Conservation (phyloP, 495 filamentous ascomycete species). For the Cenococcum geophilum region DNA sequence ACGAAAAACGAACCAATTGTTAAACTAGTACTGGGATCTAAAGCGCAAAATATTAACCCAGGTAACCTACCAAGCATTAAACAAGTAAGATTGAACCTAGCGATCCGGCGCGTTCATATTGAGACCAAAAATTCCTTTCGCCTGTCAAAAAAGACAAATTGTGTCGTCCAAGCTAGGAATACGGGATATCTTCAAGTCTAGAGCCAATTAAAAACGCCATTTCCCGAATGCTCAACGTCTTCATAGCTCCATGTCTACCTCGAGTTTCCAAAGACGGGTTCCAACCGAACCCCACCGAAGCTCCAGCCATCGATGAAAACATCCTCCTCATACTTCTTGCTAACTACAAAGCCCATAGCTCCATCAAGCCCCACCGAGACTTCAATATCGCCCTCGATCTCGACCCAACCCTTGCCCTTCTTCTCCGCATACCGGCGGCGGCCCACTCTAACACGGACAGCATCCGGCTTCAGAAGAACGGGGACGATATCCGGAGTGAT, state of each 20-base stretch:
- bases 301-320: constrained; percentile 32
- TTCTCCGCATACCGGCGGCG: constrained; percentile 16
- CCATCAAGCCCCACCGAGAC: constrained; percentile 34
- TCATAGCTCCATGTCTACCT: not conserved
- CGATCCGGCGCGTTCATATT: too few species aligned
- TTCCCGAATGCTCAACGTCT: too few species aligned
- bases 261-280: constrained; percentile 28
- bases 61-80: too few species aligned
- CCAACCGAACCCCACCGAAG: constrained; percentile 33
- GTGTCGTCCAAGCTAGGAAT: too few species aligned
- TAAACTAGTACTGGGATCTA: too few species aligned
- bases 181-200: too few species aligned
- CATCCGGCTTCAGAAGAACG: constrained; percentile 33
- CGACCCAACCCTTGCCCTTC: constrained; percentile 32
- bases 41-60: too few species aligned
- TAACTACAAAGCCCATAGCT: constrained; percentile 30
- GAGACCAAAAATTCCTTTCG: too few species aligned
- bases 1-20: too few species aligned
- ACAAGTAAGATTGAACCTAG: too few species aligned
- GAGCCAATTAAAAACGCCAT: too few species aligned
- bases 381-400: constrained; percentile 34
- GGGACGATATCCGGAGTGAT: constrained; percentile 34
- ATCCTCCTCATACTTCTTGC: constrained; percentile 28
- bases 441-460: constrained; percentile 31
- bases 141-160: too few species aligned